Percentiles rank a stretch among this genome's conserved stretches.
Evolutionary conservation across 2,329 filamentous ascomycete species (phyloP).

Genomic region (Monilinia polystroma): DNA sequence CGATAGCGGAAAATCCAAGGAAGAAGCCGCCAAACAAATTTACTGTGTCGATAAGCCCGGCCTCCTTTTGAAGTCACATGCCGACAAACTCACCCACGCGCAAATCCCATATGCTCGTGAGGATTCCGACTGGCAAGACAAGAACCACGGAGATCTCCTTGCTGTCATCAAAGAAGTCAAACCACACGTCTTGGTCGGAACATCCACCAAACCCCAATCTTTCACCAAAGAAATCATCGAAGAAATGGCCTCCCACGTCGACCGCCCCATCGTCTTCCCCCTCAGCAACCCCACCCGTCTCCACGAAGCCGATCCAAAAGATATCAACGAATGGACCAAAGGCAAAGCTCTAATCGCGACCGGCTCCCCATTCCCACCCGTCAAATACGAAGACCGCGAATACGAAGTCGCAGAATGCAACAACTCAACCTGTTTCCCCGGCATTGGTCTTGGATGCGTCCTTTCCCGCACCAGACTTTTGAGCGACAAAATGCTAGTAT

Average conservation of each 20-base stretch:
- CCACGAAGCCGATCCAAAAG: constrained; percentile 76
- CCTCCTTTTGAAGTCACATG: constrained; percentile 63
- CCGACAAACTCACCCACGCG: constrained; percentile 60
- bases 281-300: constrained; percentile 82
- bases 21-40: constrained; percentile 69
- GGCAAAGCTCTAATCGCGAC: constrained; percentile 79
- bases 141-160: constrained; percentile 57
- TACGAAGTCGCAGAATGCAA: constrained; percentile 75
- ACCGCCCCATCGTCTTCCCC: constrained; percentile 75
- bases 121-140: constrained; percentile 60
- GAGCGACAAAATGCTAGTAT: constrained; percentile 77
- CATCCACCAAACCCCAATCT: constrained; percentile 72
- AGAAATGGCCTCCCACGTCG: constrained; percentile 72
- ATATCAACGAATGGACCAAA: constrained; percentile 75
- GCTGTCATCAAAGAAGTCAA: constrained; percentile 68
- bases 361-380: constrained; percentile 77
- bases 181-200: constrained; percentile 81
- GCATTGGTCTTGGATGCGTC: constrained; percentile 78
- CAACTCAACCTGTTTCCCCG: constrained; percentile 82
- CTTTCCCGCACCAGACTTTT: constrained; percentile 66
- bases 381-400: constrained; percentile 55
- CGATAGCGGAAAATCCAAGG: constrained; percentile 62
- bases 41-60: constrained; percentile 83
- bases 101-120: constrained; percentile 68
- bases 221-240: constrained; percentile 73